Percentiles rank a stretch among this genome's conserved stretches.
These are phyloP conservation scores for Picochlorum sp. DNA, from an alignment of 139 green algal genomes.

Conservation along the genomic window DNA sequence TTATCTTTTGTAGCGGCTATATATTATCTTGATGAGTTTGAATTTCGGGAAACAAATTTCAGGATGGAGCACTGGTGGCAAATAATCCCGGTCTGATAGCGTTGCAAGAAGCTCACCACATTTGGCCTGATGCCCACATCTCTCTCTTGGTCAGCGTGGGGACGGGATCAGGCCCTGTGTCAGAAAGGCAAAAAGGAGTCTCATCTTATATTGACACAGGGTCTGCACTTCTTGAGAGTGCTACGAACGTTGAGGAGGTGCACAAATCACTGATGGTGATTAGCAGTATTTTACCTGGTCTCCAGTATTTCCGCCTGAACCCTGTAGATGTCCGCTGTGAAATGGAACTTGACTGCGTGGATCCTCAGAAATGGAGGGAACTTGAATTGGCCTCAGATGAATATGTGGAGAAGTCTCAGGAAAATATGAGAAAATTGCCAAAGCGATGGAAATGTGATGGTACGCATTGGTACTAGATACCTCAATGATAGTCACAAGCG, in stretches of 20 bases:
- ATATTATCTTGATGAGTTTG: conserved; percentile 89
- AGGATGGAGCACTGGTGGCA: conserved; percentile 82
- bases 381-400: conserved; percentile 60
- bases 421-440: not conserved
- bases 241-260: conserved; percentile 47
- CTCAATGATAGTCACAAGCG: no score
- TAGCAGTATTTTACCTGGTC: conserved; percentile 53
- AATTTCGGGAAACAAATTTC: conserved; percentile 68
- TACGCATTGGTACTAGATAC: no score
- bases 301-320: conserved; percentile 73
- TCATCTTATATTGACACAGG: conserved; percentile 48
- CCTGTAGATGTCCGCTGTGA: conserved; percentile 54
- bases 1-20: conserved; percentile 28
- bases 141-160: conserved; percentile 79
- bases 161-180: conserved; percentile 47
- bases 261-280: conserved; percentile 57
- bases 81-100: conserved; percentile 90
- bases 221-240: conserved; percentile 47
- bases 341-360: conserved; percentile 75
- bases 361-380: conserved; percentile 47
- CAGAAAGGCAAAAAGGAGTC: conserved; percentile 28
- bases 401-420: conserved; percentile 27
- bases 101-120: conserved; percentile 64
- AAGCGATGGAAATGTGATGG: not conserved
- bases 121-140: conserved; percentile 75